Percentiles rank a stretch among this genome's conserved stretches.
Conservation (phyloP, 2,329 filamentous ascomycete genomes). For the Stachybotrys chartarum region DNA sequence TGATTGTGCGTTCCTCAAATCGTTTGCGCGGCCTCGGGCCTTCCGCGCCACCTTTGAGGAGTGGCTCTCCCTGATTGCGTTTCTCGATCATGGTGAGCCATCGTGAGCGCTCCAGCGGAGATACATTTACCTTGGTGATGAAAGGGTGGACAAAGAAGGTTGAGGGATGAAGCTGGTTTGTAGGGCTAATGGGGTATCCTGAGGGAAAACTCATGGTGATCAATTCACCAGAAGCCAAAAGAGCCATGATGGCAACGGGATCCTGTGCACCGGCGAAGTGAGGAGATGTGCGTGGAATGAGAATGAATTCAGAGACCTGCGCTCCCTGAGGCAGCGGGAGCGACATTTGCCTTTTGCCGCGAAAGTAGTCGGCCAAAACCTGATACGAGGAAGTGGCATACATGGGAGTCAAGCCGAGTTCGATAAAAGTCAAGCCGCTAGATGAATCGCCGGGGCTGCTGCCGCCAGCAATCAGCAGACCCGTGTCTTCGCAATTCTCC, state of each 20-base stretch:
- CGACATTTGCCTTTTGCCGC: conserved; percentile 64
- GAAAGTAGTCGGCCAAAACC: conserved; percentile 68
- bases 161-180: conserved; percentile 85
- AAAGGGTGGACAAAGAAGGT: conserved; percentile 88
- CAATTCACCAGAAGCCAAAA: conserved; percentile 81
- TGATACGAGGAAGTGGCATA: conserved; percentile 93
- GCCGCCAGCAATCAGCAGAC: conserved; percentile 78
- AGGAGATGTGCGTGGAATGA: conserved; percentile 75
- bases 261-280: conserved; percentile 86
- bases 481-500: conserved; percentile 87
- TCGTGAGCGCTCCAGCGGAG: conserved; percentile 65
- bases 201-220: conserved; percentile 88
- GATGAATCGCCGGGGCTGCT: conserved; percentile 57
- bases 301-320: conserved; percentile 71
- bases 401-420: conserved; percentile 79
- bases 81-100: conserved; percentile 92
- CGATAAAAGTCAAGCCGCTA: conserved; percentile 80
- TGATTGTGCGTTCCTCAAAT: conserved; percentile 75
- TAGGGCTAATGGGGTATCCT: conserved; percentile 83
- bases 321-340: conserved; percentile 72
- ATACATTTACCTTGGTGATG: conserved; percentile 64
- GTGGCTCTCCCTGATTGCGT: conserved; percentile 66
- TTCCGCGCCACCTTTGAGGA: conserved; percentile 74
- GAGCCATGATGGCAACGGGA: conserved; percentile 73
- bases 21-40: conserved; percentile 62